Conservation (phyloP, 1,139 yeast species). For the Meyerozyma guilliermondii region DNA sequence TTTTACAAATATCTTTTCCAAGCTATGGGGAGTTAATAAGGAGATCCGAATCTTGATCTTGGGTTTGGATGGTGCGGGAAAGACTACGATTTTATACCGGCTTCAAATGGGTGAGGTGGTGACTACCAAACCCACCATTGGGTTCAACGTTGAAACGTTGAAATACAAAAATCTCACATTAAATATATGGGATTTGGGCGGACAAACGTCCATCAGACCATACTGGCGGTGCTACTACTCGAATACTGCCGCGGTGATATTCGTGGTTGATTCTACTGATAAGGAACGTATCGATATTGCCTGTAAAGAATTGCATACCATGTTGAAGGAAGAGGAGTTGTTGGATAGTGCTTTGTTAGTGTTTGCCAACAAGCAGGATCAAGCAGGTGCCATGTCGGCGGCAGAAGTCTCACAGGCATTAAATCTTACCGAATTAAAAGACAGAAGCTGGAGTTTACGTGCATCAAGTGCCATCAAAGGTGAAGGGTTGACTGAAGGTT, state of each 20-base stretch:
- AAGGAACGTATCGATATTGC: slow-evolving; percentile 88
- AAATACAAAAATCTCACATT: slow-evolving; percentile 85
- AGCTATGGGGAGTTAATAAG: slow-evolving; percentile 84
- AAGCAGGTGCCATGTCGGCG: slow-evolving; percentile 90
- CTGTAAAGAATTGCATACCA: slow-evolving; percentile 80
- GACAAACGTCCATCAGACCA: slow-evolving; percentile 94
- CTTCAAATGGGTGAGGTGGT: slow-evolving; percentile 46
- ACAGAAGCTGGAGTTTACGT: slow-evolving; percentile 96
- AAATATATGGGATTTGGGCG: slow-evolving; percentile 90
- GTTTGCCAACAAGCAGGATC: slow-evolving; percentile 96
- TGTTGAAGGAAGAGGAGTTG: slow-evolving; percentile 91
- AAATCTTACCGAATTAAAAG: slow-evolving; percentile 81
- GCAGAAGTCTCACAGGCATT: slow-evolving; percentile 91
- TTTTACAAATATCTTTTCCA: slow-evolving; percentile 65
- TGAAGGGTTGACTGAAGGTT: slow-evolving; percentile 92
- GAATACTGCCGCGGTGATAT: slow-evolving; percentile 92
- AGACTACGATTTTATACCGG: slow-evolving; percentile 89
- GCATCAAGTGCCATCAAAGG: slow-evolving; percentile 96
- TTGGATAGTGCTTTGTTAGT: slow-evolving; percentile 86
- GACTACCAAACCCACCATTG: slow-evolving; percentile 76
- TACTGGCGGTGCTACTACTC: slow-evolving; percentile 98
- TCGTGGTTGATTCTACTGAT: slow-evolving; percentile 96
- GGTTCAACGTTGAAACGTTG: slow-evolving; percentile 93
- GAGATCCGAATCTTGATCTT: slow-evolving; percentile 88
- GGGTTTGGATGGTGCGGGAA: slow-evolving; percentile 97